Percentiles rank a stretch among this genome's conserved stretches.
Evolutionary conservation across 208 protist genomes (phyloP).

Genomic region (Wallacemonas sp.): DNA sequence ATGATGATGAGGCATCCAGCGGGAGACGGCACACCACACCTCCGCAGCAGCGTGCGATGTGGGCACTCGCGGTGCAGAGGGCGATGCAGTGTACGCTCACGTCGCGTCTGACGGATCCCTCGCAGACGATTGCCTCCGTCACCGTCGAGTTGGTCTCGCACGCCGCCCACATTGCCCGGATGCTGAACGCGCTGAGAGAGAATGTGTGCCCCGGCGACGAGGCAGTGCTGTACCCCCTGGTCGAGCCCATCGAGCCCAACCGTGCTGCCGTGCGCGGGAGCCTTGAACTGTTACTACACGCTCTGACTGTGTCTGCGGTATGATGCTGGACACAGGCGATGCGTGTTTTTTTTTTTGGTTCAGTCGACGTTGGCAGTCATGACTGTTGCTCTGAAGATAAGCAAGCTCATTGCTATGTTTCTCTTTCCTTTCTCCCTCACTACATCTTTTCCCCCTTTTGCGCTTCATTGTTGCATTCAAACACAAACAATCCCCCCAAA

Average conservation of each 20-base stretch:
- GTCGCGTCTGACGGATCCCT: too few relatives aligned
- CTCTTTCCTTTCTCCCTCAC: too few relatives aligned
- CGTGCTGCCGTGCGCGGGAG: background rate
- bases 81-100: background rate
- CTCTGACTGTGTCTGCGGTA: background rate
- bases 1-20: too few relatives aligned
- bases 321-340: background rate
- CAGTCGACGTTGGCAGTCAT: too few relatives aligned
- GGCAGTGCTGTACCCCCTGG: background rate
- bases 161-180: background rate
- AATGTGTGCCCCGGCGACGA: too few relatives aligned
- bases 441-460: too few relatives aligned
- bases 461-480: too few relatives aligned
- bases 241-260: conserved; percentile 7
- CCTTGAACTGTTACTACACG: background rate
- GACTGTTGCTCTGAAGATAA: too few relatives aligned
- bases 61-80: background rate
- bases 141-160: background rate
- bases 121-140: background rate
- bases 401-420: too few relatives aligned
- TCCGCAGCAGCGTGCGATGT: background rate
- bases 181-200: background rate
- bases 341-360: too few relatives aligned
- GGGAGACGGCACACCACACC: too few relatives aligned
- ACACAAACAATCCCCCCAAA: too few relatives aligned